A percentile compares a stretch with the other conserved stretches of the same genome.
Conservation (phyloP, 306 rosid genomes). For the Acacia crassicarpa region DNA sequence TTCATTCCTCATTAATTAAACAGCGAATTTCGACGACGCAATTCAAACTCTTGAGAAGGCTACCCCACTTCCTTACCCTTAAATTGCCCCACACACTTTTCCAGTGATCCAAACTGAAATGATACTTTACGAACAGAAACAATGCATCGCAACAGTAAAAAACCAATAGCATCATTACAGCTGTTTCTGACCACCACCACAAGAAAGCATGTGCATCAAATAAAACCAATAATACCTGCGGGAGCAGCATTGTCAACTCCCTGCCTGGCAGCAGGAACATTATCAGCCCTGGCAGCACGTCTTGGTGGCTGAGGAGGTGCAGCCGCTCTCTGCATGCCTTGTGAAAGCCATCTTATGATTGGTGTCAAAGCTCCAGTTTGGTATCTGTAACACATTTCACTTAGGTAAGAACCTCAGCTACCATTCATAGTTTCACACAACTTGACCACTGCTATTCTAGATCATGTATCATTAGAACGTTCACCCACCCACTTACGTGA, state of each 20-base stretch:
- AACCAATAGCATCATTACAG: constrained; percentile 9
- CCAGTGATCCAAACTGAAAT: neutral
- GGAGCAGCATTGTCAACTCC: constrained; percentile 63
- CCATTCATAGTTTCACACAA: constrained; percentile 15
- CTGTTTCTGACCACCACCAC: neutral
- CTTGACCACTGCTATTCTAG: constrained; percentile 3
- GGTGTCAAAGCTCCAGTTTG: constrained; percentile 97
- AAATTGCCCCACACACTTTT: neutral
- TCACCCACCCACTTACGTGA: neutral
- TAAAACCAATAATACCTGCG: constrained; percentile 52
- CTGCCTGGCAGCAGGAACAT: constrained; percentile 71
- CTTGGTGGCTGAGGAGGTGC: constrained; percentile 90
- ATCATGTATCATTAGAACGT: neutral
- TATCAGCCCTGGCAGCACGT: constrained; percentile 73
- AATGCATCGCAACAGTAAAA: neutral
- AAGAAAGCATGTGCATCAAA: constrained; percentile 24
- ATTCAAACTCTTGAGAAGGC: neutral
- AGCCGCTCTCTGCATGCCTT: constrained; percentile 93
- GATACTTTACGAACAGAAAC: neutral
- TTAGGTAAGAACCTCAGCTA: constrained; percentile 30
- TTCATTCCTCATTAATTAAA: neutral
- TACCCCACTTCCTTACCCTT: neutral
- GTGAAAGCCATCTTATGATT: constrained; percentile 84
- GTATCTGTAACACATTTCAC: constrained; percentile 57
- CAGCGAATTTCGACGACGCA: neutral